A percentile compares a stretch with the other conserved stretches of the same genome.
phyloP scores from a whole-genome alignment of 208 protist species.

The Vickermania spadyakhi region DNA sequence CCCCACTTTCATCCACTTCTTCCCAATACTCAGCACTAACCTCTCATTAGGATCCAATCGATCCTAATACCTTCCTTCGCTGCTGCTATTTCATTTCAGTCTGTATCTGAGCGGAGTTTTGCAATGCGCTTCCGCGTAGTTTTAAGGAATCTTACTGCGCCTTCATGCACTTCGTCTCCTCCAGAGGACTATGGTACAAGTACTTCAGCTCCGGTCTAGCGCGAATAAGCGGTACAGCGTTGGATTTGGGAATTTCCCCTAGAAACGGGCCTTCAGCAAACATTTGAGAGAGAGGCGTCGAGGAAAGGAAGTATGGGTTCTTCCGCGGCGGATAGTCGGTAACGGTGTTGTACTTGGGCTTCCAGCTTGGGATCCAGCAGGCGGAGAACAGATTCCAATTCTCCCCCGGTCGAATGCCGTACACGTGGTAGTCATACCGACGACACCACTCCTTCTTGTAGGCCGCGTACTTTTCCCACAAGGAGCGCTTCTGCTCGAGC shows the following conservation, averaged over 20 bases:
- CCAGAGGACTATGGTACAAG: slow-evolving; percentile 52
- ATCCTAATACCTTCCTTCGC: too few species aligned
- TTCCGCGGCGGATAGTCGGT: slow-evolving; percentile 83
- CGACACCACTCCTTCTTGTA: slow-evolving; percentile 89
- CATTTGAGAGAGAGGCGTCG: slow-evolving; percentile 56
- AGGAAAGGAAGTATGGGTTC: slow-evolving; percentile 83
- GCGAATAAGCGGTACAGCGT: slow-evolving; percentile 43
- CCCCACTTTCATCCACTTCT: too few species aligned
- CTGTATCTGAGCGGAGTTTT: too few species aligned
- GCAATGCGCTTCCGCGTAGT: too few species aligned
- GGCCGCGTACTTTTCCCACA: slow-evolving; percentile 80
- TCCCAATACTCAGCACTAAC: too few species aligned
- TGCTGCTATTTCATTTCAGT: too few species aligned
- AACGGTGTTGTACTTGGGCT: slow-evolving; percentile 37
- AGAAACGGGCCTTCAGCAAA: slow-evolving; percentile 41
- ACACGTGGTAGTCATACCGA: slow-evolving; percentile 87
- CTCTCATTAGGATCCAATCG: too few species aligned
- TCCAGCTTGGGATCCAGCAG: slow-evolving; percentile 64
- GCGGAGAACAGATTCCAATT: slow-evolving; percentile 75
- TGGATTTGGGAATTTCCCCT: slow-evolving; percentile 34
- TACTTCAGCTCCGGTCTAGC: slow-evolving; percentile 76
- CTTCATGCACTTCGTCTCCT: slow-evolving; percentile 11
- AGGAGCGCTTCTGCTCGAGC: slow-evolving; percentile 56
- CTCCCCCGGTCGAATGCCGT: slow-evolving; percentile 80
- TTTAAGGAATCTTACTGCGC: too few species aligned